A percentile compares a stretch with the other conserved stretches of the same genome.
phyloP scores from a whole-genome alignment of 2,329 filamentous ascomycete genomes.

The Fusarium sacchari region DNA sequence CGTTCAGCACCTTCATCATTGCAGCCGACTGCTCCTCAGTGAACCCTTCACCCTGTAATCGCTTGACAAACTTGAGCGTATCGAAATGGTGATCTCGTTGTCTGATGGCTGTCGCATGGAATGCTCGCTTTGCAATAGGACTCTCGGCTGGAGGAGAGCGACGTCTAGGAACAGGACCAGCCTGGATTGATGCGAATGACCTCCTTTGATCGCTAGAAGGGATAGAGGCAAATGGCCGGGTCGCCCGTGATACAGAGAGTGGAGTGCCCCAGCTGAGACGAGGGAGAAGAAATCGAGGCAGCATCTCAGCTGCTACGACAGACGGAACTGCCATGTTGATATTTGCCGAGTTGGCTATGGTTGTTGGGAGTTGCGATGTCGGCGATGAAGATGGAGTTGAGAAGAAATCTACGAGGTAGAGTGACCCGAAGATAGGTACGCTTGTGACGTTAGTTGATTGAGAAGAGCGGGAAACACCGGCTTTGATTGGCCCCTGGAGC shows the following conservation, averaged over 20 bases:
- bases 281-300: conserved; percentile 66
- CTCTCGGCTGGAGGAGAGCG: conserved; percentile 22
- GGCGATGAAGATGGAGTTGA: conserved; percentile 21
- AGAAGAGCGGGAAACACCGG: conserved; percentile 37
- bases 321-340: conserved; percentile 44
- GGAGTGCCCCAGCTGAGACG: conserved; percentile 62
- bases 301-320: conserved; percentile 49
- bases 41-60: conserved; percentile 89
- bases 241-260: conserved; percentile 39
- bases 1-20: conserved; percentile 98
- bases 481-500: conserved; percentile 39
- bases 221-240: conserved; percentile 32
- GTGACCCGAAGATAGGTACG: conserved; percentile 4
- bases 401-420: conserved; percentile 19
- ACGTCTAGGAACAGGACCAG: conserved; percentile 19
- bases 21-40: conserved; percentile 94
- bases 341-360: background rate
- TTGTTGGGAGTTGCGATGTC: conserved; percentile 6
- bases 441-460: conserved; percentile 37
- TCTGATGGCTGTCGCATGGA: conserved; percentile 72
- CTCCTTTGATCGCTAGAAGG: conserved; percentile 25
- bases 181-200: conserved; percentile 36
- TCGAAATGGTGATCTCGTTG: conserved; percentile 93
- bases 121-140: conserved; percentile 56
- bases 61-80: conserved; percentile 95